These are phyloP conservation scores for Hibiscus tridactylites DNA, from an alignment of 345 rosid genomes.

Conservation along the genomic window DNA sequence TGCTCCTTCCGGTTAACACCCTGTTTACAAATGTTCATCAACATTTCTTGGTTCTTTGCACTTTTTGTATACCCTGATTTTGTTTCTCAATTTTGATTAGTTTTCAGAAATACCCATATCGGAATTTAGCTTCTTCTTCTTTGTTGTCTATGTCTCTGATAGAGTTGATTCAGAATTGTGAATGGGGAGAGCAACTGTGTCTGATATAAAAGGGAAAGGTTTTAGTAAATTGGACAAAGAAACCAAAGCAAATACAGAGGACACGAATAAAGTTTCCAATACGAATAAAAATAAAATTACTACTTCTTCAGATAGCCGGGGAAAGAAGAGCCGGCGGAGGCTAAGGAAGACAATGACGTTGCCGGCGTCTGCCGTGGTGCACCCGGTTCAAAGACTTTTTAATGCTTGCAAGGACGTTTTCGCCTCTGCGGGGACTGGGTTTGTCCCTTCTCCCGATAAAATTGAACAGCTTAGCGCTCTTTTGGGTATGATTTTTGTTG, in stretches of 20 bases:
- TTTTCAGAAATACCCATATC: constrained; percentile 7
- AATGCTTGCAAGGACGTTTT: constrained; percentile 72
- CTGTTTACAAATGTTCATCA: background rate
- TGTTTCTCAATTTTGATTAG: background rate
- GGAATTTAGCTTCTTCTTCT: background rate
- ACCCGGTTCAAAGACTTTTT: constrained; percentile 54
- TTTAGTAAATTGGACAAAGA: constrained; percentile 27
- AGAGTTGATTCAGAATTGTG: background rate
- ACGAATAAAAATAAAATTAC: constrained; percentile 8
- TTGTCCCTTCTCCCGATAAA: constrained; percentile 55
- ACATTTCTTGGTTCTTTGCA: background rate
- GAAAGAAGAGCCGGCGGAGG: constrained; percentile 33
- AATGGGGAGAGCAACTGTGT: constrained; percentile 54
- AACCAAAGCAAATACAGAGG: constrained; percentile 13
- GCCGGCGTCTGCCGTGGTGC: background rate
- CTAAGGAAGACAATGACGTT: constrained; percentile 13
- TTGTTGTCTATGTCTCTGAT: background rate
- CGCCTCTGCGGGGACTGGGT: constrained; percentile 32
- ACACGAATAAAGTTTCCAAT: constrained; percentile 2
- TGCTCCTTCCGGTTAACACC: background rate
- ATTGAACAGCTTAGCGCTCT: constrained; percentile 47
- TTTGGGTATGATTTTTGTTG: constrained; percentile 50
- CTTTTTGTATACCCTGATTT: constrained; percentile 6
- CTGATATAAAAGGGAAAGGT: constrained; percentile 29
- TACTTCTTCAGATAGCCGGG: constrained; percentile 10